Evolutionary conservation across 1,139 yeast genomes (phyloP).

Genomic region (Pichia norvegensis): DNA sequence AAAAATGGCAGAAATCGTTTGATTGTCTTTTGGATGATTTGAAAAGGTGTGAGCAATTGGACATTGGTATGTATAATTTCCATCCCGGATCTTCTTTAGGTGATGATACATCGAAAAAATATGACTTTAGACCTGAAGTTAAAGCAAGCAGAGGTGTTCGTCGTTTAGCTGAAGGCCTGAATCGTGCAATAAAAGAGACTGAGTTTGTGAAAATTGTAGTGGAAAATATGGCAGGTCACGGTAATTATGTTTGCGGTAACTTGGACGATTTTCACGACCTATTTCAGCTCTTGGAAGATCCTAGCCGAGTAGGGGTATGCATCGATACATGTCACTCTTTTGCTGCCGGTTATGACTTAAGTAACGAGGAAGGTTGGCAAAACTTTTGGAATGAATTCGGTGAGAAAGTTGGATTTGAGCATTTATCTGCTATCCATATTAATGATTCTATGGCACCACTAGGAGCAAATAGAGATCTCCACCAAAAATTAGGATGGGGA

Average conservation of each 20-base stretch:
- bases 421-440: slow-evolving; percentile 72
- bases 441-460: slow-evolving; percentile 94
- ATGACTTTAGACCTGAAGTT: slow-evolving; percentile 19
- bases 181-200: slow-evolving; percentile 68
- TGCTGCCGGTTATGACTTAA: slow-evolving; percentile 92
- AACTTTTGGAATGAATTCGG: slow-evolving; percentile 74
- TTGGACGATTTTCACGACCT: slow-evolving; percentile 70
- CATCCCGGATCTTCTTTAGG: slow-evolving; percentile 91
- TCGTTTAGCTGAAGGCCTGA: slow-evolving; percentile 64
- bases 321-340: slow-evolving; percentile 91
- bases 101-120: slow-evolving; percentile 57
- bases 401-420: slow-evolving; percentile 60
- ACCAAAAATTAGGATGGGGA: slow-evolving; percentile 84
- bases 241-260: slow-evolving; percentile 77
- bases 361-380: slow-evolving; percentile 47
- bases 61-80: slow-evolving; percentile 81
- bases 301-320: slow-evolving; percentile 84
- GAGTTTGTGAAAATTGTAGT: slow-evolving; percentile 75
- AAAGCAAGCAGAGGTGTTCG: slow-evolving; percentile 11
- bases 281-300: slow-evolving; percentile 68
- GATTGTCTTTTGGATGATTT: slow-evolving; percentile 83
- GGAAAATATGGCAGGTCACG: slow-evolving; percentile 98
- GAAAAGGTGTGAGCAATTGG: slow-evolving; percentile 73
- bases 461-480: slow-evolving; percentile 85
- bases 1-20: slow-evolving; percentile 67